These are phyloP conservation scores for Phialemonium atrogriseum DNA, from an alignment of 2,329 filamentous ascomycete species.

Conservation along the genomic window DNA sequence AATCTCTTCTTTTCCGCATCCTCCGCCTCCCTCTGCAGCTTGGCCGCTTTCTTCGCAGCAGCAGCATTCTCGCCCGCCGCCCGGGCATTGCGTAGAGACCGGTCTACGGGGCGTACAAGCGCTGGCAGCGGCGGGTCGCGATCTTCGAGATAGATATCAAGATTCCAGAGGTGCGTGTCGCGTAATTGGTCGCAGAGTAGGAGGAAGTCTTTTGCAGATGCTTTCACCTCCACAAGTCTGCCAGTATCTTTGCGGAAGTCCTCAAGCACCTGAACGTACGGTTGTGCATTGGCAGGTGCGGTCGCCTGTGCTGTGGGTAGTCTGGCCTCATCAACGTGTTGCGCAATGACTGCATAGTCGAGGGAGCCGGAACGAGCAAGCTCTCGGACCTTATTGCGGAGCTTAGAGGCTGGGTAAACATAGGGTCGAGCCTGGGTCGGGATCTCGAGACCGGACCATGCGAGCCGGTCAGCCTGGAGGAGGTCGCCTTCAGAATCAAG, in stretches of 20 bases:
- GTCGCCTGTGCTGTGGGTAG: conserved; percentile 5
- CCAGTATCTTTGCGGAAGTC: conserved; percentile 33
- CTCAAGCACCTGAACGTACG: conserved; percentile 21
- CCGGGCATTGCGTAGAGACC: conserved; percentile 44
- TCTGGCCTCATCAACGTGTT: conserved; percentile 11
- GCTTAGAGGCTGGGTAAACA: conserved; percentile 43
- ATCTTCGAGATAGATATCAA: conserved; percentile 65
- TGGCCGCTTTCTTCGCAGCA: conserved; percentile 38
- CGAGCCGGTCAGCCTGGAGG: conserved; percentile 36
- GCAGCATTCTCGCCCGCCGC: conserved; percentile 44
- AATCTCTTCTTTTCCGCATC: conserved; percentile 36
- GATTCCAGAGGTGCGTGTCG: conserved; percentile 55
- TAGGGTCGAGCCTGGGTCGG: conserved; percentile 49
- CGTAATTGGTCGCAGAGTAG: conserved; percentile 56
- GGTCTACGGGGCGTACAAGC: conserved; percentile 56
- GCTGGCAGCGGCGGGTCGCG: conserved; percentile 48
- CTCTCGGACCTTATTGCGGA: conserved; percentile 25
- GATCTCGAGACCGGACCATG: conserved; percentile 59
- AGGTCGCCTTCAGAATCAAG: conserved; percentile 38
- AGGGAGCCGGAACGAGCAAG: conserved; percentile 30
- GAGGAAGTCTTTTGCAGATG: conserved; percentile 52
- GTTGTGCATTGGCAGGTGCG: conserved; percentile 8
- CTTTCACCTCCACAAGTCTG: conserved; percentile 29
- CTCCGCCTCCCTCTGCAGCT: conserved; percentile 19
- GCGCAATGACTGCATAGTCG: conserved; percentile 14